A percentile compares a stretch with the other conserved stretches of the same genome.
Conservation (phyloP, 2,329 filamentous ascomycete genomes). For the Neurospora crassa region DNA sequence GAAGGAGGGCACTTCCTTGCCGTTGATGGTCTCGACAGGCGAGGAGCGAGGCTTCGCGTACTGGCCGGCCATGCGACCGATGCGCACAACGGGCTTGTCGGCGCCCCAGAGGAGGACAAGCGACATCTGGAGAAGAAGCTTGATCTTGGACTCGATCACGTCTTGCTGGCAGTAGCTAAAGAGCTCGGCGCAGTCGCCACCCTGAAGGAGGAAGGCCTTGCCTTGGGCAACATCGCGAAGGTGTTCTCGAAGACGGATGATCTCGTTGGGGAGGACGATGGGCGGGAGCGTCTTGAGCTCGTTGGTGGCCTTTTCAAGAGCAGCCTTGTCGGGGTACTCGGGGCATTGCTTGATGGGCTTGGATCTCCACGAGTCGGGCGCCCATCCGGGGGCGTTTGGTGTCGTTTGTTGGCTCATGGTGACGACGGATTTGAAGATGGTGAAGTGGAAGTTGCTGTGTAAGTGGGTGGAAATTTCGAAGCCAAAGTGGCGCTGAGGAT, state of each 20-base stretch:
- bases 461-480: not conserved
- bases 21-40: conserved; percentile 73
- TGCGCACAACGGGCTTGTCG: conserved; percentile 75
- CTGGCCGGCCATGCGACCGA: conserved; percentile 93
- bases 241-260: conserved; percentile 66
- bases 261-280: conserved; percentile 71
- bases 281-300: conserved; percentile 65
- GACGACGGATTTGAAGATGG: not conserved
- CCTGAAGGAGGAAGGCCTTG: conserved; percentile 88
- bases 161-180: conserved; percentile 91
- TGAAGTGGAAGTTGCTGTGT: not conserved
- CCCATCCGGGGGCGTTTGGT: conserved; percentile 31
- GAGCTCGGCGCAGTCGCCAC: conserved; percentile 92
- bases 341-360: conserved; percentile 75
- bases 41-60: conserved; percentile 93
- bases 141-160: conserved; percentile 92
- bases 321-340: conserved; percentile 52
- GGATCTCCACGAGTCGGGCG: conserved; percentile 60
- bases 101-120: conserved; percentile 87
- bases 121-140: conserved; percentile 93
- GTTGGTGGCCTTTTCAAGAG: conserved; percentile 47
- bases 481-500: not conserved
- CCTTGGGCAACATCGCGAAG: conserved; percentile 81
- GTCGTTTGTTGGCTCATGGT: conserved; percentile 11
- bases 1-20: conserved; percentile 78